Evolutionary conservation across 148 eudicot genomes (phyloP).

Genomic region (Silene latifolia): DNA sequence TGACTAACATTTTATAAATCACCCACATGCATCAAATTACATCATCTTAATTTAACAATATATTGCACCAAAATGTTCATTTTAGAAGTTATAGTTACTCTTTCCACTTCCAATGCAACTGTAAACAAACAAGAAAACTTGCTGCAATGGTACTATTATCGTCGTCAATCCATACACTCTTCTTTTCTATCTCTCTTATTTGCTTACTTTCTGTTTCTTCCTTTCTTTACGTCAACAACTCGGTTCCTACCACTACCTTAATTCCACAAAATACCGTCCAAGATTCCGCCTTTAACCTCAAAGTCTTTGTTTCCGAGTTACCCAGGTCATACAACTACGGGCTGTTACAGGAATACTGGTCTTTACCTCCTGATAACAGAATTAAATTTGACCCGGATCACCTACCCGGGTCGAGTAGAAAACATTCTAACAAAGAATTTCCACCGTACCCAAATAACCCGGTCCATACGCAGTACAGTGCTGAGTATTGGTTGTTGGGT

Average conservation of each 20-base stretch:
- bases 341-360: constrained; percentile 69
- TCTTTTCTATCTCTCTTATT: constrained; percentile 44
- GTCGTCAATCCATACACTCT: constrained; percentile 42
- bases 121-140: not conserved
- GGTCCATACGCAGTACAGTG: constrained; percentile 81
- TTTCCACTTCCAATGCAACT: not conserved
- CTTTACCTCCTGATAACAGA: constrained; percentile 19
- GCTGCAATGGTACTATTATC: not conserved
- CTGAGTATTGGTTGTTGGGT: constrained; percentile 93
- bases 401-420: constrained; percentile 39
- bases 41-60: not conserved
- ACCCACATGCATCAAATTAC: not conserved
- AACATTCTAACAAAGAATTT: constrained; percentile 23
- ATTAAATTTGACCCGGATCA: constrained; percentile 53
- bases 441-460: constrained; percentile 79
- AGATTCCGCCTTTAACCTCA: constrained; percentile 30
- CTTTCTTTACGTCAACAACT: constrained; percentile 31
- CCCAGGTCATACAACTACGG: constrained; percentile 85
- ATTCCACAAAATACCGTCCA: constrained; percentile 20
- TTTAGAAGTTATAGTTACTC: no score
- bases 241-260: constrained; percentile 16
- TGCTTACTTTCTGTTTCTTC: constrained; percentile 40
- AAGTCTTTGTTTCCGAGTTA: constrained; percentile 56
- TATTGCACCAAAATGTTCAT: no score
- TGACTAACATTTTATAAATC: not conserved